Base-by-base conservation (phyloP, 495 filamentous ascomycete species). In the Xylaria venustula region DNA sequence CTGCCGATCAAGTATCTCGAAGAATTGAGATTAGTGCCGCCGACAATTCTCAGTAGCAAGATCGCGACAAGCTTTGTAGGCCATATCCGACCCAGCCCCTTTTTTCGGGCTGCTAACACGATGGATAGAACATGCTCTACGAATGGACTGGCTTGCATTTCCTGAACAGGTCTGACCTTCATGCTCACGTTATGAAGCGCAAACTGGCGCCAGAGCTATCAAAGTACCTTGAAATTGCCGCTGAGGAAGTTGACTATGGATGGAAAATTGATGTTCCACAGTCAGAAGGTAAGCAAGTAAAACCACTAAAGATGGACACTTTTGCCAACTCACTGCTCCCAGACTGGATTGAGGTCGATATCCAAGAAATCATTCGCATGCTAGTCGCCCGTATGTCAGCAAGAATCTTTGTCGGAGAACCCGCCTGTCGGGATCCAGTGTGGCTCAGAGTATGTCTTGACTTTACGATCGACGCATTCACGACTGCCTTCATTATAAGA, bases 401-500 rank as follows among this genome's bases (percentile, higher is more conserved):
- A 3, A 63, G 74, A 6, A 65, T 75, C 7, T 81, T 83, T 44
- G 52, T 82, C 19, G 81, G 80, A 17, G 57, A 66, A 30, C 62
- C 67, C 5, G 49, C 77, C 55, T 74, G 73, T 52, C 75, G 77
- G 2, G 65, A 83, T 52, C 53, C 69, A 30, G 70, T 78, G 12
- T 84, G 81, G 81, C 63, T 80, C 12, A 62, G 74, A 20, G 66
- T 79, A 12, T 73, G 78, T 0, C 72, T 80, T 51, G 73, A 75
- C 28, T 82, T 77, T 55, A 73, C 79, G 3, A 68, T 76, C 32
- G 71, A 80, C 30, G 40, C 75, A 3, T 81, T 83, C 61, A 37
- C 51, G 12, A 73, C 73, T 3, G 68, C 71, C 20, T 57, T 63
- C 46, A 12, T 34, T 12, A 28, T 61, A 14, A 23, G 46, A 8